A percentile compares a stretch with the other conserved stretches of the same genome.
Conservation (phyloP, 495 filamentous ascomycete species). For the Aspergillus steynii region DNA sequence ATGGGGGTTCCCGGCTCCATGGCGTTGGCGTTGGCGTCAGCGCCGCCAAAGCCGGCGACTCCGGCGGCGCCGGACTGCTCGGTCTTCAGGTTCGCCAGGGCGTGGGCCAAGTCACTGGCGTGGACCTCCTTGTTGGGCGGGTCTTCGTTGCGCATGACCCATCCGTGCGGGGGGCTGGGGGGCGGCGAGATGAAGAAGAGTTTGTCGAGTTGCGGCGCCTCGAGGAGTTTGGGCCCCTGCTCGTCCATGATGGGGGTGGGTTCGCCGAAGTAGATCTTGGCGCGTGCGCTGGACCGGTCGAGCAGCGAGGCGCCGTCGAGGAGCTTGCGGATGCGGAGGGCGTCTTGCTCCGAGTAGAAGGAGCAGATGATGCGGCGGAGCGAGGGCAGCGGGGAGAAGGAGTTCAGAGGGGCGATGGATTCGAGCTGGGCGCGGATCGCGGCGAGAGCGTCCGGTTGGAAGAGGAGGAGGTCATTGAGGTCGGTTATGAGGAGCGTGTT, state of each 20-base stretch:
- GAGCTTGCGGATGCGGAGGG: slow-evolving; percentile 67
- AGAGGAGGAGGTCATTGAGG: slow-evolving; percentile 74
- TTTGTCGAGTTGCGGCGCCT: slow-evolving; percentile 82
- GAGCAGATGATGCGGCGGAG: slow-evolving; percentile 90
- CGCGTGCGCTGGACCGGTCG: slow-evolving; percentile 52
- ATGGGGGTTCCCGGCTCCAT: slow-evolving; percentile 38
- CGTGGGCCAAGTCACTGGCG: slow-evolving; percentile 81
- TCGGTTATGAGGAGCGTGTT: slow-evolving; percentile 95
- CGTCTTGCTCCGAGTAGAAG: slow-evolving; percentile 72
- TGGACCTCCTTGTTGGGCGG: slow-evolving; percentile 93
- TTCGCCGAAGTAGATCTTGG: slow-evolving; percentile 88
- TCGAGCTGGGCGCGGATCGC: slow-evolving; percentile 72
- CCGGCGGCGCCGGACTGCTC: slow-evolving; percentile 26
- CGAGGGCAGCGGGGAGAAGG: slow-evolving; percentile 89
- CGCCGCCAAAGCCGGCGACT: slow-evolving; percentile 3
- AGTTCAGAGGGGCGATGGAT: slow-evolving; percentile 68
- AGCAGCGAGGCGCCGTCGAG: slow-evolving; percentile 67
- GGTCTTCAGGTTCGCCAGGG: slow-evolving; percentile 67
- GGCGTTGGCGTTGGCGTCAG: background rate
- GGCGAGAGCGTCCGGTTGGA: slow-evolving; percentile 73
- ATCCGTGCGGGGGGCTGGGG: slow-evolving; percentile 86
- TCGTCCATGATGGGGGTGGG: slow-evolving; percentile 62
- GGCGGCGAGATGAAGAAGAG: slow-evolving; percentile 97
- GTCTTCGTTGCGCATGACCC: slow-evolving; percentile 86
- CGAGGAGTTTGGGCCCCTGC: slow-evolving; percentile 64